Base-by-base conservation (phyloP, 805 yeast species). In the Ogataea thermomethanolica region DNA sequence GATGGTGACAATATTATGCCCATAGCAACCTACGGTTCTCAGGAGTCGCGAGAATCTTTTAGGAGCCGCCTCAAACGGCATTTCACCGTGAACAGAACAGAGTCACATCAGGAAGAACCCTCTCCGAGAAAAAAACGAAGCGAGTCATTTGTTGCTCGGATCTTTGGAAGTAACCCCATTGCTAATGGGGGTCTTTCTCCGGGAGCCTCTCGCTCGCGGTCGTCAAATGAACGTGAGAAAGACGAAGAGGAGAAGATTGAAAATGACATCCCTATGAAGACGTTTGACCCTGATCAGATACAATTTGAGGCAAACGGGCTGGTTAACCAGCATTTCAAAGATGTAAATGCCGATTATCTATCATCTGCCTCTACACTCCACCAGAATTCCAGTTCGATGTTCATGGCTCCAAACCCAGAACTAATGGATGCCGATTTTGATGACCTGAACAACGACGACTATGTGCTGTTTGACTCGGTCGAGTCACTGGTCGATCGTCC, bases 271-370 rank as follows among this genome's bases (percentile, higher is more conserved):
- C 43, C 43, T 9, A 20, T 34, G 9, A 25, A 24, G n/a, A 33
- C 38, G 1, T 34, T 39, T 14, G 38, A 70, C 33, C 66, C 69
- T 27, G 70, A 63, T 3, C 60, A 65, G 24, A 59, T 74, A 24
- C 67, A 68, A 21, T 65, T 68, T 26, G 81, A 79, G 46, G 87
- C 86, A 1, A 67, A 69, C 37, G 71, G 71, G 23, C 64, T 81
- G 42, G 73, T 81, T 6, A 63, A 69, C 17, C 67, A 70, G 6
- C 84, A 79, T 55, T 66, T 69, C 10, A 34, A 38, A 5, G 30
- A 30, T 63, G 69, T 7, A 57, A 57, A 41, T 25, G 43, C 37
- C 13, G 35, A 26, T 20, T 34, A 43, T 8, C 22, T 42, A n/a
- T 43, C 53, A 3, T 37, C 46, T 15, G 47, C 22, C 33, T 39